phyloP scores from a whole-genome alignment of 2,329 filamentous ascomycete genomes.

The Colletotrichum plurivorum region DNA sequence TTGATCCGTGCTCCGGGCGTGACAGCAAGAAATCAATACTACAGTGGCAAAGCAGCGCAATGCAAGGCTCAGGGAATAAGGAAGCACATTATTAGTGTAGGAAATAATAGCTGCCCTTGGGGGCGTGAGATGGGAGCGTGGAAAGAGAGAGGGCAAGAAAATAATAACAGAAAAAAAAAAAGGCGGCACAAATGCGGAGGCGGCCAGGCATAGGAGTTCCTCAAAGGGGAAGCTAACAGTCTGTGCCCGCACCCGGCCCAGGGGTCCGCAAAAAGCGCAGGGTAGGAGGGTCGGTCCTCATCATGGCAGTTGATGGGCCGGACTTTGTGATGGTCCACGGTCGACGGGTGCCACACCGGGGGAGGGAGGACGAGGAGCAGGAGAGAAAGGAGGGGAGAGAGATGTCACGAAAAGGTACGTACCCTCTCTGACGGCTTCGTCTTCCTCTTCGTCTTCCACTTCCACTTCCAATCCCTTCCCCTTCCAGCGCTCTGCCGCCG shows the following conservation, averaged over 20 bases:
- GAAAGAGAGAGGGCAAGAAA: not conserved
- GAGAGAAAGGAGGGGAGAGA: not conserved
- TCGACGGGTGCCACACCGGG: constrained; percentile 21
- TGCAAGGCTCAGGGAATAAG: constrained; percentile 11
- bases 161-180: constrained; percentile 12
- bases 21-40: not conserved
- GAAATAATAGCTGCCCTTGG: not conserved
- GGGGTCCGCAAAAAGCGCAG: constrained; percentile 37
- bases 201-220: constrained; percentile 38
- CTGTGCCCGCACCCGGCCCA: constrained; percentile 39
- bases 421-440: not conserved
- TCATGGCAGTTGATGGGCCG: constrained; percentile 40
- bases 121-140: not conserved
- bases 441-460: not conserved
- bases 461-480: too few species aligned
- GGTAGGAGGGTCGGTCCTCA: constrained; percentile 34
- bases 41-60: constrained; percentile 5
- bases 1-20: constrained; percentile 11
- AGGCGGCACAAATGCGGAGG: constrained; percentile 38
- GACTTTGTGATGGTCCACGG: constrained; percentile 32
- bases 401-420: constrained; percentile 12
- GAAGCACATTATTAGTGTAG: not conserved
- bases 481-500: not conserved
- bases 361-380: not conserved
- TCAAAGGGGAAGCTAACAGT: constrained; percentile 41